phyloP scores from a whole-genome alignment of 805 yeast species.

The Lipomyces mesembrius region DNA sequence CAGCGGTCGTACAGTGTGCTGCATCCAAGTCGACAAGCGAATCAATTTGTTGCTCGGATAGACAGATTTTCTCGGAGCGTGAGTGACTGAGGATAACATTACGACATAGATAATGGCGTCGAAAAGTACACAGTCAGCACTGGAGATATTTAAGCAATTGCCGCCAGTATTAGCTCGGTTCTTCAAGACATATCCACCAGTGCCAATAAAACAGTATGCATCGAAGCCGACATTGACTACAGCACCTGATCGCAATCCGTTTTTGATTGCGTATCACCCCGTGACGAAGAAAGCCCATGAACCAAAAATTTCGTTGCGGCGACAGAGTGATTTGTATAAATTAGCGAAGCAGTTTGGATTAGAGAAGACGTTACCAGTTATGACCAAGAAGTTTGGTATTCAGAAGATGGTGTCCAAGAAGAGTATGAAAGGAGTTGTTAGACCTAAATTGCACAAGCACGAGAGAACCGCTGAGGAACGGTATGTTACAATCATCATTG shows the following conservation, averaged over 20 bases:
- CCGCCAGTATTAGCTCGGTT: slow-evolving; percentile 71
- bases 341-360: slow-evolving; percentile 74
- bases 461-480: slow-evolving; percentile 17
- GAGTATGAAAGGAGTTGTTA: slow-evolving; percentile 28
- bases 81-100: neutral
- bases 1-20: neutral
- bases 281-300: slow-evolving; percentile 69
- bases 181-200: slow-evolving; percentile 76
- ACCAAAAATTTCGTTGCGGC: slow-evolving; percentile 71
- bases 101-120: slow-evolving; percentile 13
- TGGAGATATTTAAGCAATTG: slow-evolving; percentile 52
- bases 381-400: slow-evolving; percentile 47
- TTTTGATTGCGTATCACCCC: slow-evolving; percentile 75
- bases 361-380: slow-evolving; percentile 67
- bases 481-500: slow-evolving; percentile 7
- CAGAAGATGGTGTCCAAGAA: slow-evolving; percentile 25
- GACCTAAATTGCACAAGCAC: slow-evolving; percentile 25
- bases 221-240: slow-evolving; percentile 60
- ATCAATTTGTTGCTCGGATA: neutral
- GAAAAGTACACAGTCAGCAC: slow-evolving; percentile 11
- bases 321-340: slow-evolving; percentile 75
- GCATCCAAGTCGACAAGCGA: neutral
- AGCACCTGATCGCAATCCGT: slow-evolving; percentile 75
- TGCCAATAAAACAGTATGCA: slow-evolving; percentile 65
- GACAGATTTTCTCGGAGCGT: neutral